Evolutionary conservation across 169 alveolate species (phyloP).

Genomic region (Plasmodium billcollinsi): DNA sequence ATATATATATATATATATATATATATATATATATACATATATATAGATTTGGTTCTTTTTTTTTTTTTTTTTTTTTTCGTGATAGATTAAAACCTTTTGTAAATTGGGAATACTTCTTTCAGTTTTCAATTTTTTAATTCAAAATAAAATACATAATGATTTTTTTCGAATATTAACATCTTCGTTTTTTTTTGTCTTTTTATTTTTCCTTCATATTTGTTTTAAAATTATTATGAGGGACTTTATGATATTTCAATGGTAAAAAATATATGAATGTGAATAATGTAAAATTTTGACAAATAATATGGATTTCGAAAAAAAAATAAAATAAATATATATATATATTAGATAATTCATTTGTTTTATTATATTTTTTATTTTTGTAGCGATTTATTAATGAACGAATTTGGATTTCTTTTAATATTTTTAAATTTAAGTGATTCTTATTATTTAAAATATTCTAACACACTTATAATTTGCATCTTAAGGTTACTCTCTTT

Average conservation of each 20-base stretch:
- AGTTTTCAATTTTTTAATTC: slow-evolving; percentile 56
- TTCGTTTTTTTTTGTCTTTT: slow-evolving; percentile 28
- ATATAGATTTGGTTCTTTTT: too few relatives aligned
- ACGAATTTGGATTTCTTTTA: slow-evolving; percentile 67
- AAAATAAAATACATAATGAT: slow-evolving; percentile 40
- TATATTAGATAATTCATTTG: not conserved
- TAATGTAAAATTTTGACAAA: too few relatives aligned
- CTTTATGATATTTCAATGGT: slow-evolving; percentile 74
- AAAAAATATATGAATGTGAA: not conserved
- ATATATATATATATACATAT: too few relatives aligned
- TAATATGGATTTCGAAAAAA: not conserved
- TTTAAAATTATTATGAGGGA: slow-evolving; percentile 73
- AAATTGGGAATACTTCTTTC: slow-evolving; percentile 66
- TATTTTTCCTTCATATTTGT: slow-evolving; percentile 45
- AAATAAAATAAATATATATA: not conserved
- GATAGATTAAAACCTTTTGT: slow-evolving; percentile 64
- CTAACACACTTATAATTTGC: slow-evolving; percentile 68
- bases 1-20: not conserved
- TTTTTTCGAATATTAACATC: slow-evolving; percentile 45
- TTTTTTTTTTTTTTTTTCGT: not conserved
- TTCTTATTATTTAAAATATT: slow-evolving; percentile 40
- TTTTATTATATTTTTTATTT: not conserved
- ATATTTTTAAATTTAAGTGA: slow-evolving; percentile 61
- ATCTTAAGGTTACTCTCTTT: slow-evolving; percentile 44
- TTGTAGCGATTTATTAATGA: slow-evolving; percentile 65